Conservation (phyloP, 2,329 filamentous ascomycete species). For the Fusarium agapanthi region DNA sequence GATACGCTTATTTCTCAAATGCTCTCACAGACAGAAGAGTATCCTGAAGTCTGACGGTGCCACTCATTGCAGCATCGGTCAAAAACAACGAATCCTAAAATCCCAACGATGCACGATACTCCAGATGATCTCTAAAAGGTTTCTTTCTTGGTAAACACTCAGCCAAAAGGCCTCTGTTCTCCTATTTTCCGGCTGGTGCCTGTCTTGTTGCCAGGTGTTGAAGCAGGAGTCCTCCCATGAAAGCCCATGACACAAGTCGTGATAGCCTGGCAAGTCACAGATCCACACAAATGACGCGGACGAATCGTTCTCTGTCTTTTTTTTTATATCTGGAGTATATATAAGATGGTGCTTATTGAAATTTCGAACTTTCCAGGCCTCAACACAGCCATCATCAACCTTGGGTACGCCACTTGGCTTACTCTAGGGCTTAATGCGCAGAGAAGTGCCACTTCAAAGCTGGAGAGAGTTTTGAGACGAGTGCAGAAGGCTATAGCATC, state of each 20-base stretch:
- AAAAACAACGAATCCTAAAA: background rate
- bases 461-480: slow-evolving; percentile 14
- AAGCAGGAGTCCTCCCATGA: slow-evolving; percentile 23
- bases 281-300: slow-evolving; percentile 47
- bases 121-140: background rate
- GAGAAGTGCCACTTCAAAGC: slow-evolving; percentile 3
- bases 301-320: slow-evolving; percentile 25
- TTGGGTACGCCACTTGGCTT: slow-evolving; percentile 23
- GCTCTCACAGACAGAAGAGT: background rate
- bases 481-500: background rate
- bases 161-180: background rate
- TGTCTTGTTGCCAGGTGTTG: background rate
- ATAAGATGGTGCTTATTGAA: slow-evolving; percentile 1
- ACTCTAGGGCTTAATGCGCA: slow-evolving; percentile 1
- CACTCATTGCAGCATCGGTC: background rate
- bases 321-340: background rate
- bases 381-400: slow-evolving; percentile 36
- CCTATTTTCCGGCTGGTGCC: background rate
- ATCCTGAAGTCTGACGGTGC: background rate
- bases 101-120: background rate
- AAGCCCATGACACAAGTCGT: slow-evolving; percentile 1
- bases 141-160: background rate
- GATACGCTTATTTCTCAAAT: background rate
- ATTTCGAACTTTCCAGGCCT: slow-evolving; percentile 47
- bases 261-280: slow-evolving; percentile 44